phyloP scores from a whole-genome alignment of 1,139 yeast species.

The Candida neerlandica region DNA sequence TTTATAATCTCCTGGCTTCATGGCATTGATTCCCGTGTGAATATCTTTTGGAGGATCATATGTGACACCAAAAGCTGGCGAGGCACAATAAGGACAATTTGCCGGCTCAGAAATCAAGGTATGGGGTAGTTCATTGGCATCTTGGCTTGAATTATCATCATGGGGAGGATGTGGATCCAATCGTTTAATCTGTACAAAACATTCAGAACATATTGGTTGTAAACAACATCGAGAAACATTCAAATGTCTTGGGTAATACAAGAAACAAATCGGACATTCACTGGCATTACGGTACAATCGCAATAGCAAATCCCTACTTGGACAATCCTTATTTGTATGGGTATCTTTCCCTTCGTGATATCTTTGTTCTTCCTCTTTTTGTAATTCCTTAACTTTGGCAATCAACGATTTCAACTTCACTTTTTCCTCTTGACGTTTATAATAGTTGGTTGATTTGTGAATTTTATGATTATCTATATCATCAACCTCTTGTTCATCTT shows the following conservation, averaged over 20 bases:
- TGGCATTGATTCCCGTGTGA: conserved; percentile 57
- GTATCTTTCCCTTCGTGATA: conserved; percentile 39
- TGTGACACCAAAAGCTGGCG: conserved; percentile 81
- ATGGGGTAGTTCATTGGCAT: conserved; percentile 47
- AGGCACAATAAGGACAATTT: conserved; percentile 91
- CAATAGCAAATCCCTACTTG: conserved; percentile 35
- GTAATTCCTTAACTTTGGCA: conserved; percentile 51
- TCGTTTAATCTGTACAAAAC: conserved; percentile 94
- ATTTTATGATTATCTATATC: conserved; percentile 57
- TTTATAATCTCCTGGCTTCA: conserved; percentile 39
- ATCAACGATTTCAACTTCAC: conserved; percentile 50
- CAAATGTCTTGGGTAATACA: conserved; percentile 77
- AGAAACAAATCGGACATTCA: conserved; percentile 95
- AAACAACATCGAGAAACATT: conserved; percentile 88
- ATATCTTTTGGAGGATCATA: conserved; percentile 65
- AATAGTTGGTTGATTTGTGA: conserved; percentile 52
- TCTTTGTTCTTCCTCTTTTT: conserved; percentile 53
- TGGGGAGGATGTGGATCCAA: conserved; percentile 96
- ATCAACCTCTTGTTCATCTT: conserved; percentile 55
- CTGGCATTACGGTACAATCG: conserved; percentile 61
- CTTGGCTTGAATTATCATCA: conserved; percentile 46
- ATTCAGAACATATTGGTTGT: conserved; percentile 94
- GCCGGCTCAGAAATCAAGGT: conserved; percentile 84
- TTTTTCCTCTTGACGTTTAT: conserved; percentile 59
- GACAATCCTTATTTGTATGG: conserved; percentile 16